Conservation (phyloP, 495 filamentous ascomycete genomes). For the Lineolata rhizophorae region DNA sequence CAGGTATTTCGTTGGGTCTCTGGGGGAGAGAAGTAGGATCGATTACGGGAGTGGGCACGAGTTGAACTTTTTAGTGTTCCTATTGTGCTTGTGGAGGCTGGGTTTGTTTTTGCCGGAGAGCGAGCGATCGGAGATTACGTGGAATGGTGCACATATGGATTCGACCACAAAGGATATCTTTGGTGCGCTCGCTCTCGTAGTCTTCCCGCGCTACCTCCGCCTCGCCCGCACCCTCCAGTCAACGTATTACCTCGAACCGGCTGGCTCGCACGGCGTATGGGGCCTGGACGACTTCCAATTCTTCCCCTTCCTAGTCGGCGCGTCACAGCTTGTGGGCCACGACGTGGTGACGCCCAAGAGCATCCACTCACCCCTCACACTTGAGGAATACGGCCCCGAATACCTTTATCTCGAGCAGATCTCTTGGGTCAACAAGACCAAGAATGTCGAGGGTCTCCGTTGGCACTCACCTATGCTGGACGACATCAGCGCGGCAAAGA, state of each 20-base stretch:
- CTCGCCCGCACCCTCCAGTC: constrained; percentile 67
- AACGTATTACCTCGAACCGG: constrained; percentile 87
- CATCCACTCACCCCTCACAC: constrained; percentile 64
- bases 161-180: constrained; percentile 47
- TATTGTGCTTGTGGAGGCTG: constrained; percentile 76
- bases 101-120: constrained; percentile 29
- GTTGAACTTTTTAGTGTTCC: constrained; percentile 86
- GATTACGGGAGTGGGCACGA: constrained; percentile 97
- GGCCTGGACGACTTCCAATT: constrained; percentile 97
- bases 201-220: constrained; percentile 62
- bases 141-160: too few species aligned
- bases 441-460: constrained; percentile 82
- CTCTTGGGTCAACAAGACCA: constrained; percentile 80
- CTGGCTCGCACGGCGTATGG: constrained; percentile 91
- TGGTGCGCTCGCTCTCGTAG: constrained; percentile 42
- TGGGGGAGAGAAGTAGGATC: constrained; percentile 72
- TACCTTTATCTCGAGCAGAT: constrained; percentile 87
- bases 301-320: constrained; percentile 84
- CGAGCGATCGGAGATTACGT: too few species aligned
- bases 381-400: constrained; percentile 67
- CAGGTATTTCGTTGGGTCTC: constrained; percentile 59
- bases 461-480: constrained; percentile 99
- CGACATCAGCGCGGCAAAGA: constrained; percentile 82
- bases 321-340: constrained; percentile 72
- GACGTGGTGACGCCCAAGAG: constrained; percentile 65